Evolutionary conservation across 768 basidiomycete genomes (phyloP), one percentile per base, ranked within the genome.

Genomic region (Kwoniella europaea): DNA sequence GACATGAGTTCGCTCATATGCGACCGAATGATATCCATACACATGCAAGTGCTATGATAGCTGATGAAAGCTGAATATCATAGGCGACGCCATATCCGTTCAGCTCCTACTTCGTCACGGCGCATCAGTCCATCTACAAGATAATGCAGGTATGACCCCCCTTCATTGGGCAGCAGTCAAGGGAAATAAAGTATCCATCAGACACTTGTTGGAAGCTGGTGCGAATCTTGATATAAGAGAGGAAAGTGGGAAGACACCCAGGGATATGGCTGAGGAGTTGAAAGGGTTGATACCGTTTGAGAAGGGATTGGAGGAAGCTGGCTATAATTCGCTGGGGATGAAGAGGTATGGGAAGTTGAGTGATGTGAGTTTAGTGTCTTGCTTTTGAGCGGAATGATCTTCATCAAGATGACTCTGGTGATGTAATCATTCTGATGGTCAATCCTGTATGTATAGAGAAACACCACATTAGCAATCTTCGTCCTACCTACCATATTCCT

Each of bases 91-190:
- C 1, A 88, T 98, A 43, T 93, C 92, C 2, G 94, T 98, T 5
- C 94, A 98, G 73, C 84, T 98, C 57, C 85, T 99, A 53, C 87
- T 99, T 63, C 88, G 90, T 67, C 92, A 95, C 74, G 93, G 93
- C 2, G 94, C 97, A 1, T 91, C 89, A 68, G 86, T 90, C 0
- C 89, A 89, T 69, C 83, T 90, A 13, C 88, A 88, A 44, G 97
- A 98, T 80, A 90, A 92, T 76, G 85, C 88, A 0, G 95, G 94
- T 0, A 87, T 99, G 63, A 88, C 93, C 1, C 92, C 96, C 1
- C 86, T 99, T 44, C 97, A 99, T 79, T 98, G 97, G 97, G 95
- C 94, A 2, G 95, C 95, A 42, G 96, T 98, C 4, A 88, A 94
- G 66, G 97, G 94, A n/a, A 96, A 94, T 82, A 87, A 90, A 71